A percentile compares a stretch with the other conserved stretches of the same genome.
These are phyloP conservation scores for Microglena sp. DNA, from an alignment of 139 green algal species.

Conservation along the genomic window DNA sequence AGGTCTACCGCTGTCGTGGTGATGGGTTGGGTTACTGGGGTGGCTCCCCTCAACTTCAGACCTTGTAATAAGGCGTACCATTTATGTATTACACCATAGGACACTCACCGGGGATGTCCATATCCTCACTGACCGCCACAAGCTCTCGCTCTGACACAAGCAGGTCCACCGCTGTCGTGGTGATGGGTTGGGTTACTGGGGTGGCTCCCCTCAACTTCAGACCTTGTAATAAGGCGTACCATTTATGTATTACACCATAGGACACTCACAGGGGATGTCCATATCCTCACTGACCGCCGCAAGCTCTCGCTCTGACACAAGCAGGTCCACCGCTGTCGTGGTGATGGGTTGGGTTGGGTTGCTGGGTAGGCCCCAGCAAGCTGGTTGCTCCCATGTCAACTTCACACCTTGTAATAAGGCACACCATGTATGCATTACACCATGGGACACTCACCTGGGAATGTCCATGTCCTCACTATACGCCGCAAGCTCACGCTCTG, in stretches of 20 bases:
- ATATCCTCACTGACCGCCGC: conserved; percentile 15
- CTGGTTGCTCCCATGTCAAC: background rate
- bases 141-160: background rate
- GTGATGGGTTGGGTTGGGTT: too few relatives aligned
- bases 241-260: background rate
- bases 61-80: too few relatives aligned
- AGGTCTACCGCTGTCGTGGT: too few relatives aligned
- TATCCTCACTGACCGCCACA: conserved; percentile 12
- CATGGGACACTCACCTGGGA: conserved; percentile 12
- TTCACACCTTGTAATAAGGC: too few relatives aligned
- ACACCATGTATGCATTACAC: background rate
- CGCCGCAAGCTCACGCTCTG: conserved; percentile 18
- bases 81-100: background rate
- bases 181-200: too few relatives aligned
- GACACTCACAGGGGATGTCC: conserved; percentile 22
- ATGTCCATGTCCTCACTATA: conserved; percentile 34
- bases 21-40: too few relatives aligned
- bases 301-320: background rate
- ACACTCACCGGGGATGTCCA: conserved; percentile 21
- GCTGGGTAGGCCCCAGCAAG: conserved; percentile 13
- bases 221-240: too few relatives aligned
- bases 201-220: background rate
- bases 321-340: too few relatives aligned
- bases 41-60: background rate
- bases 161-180: too few relatives aligned